Evolutionary conservation across 495 filamentous ascomycete species (phyloP).

Genomic region (Gamarada debralockiae): DNA sequence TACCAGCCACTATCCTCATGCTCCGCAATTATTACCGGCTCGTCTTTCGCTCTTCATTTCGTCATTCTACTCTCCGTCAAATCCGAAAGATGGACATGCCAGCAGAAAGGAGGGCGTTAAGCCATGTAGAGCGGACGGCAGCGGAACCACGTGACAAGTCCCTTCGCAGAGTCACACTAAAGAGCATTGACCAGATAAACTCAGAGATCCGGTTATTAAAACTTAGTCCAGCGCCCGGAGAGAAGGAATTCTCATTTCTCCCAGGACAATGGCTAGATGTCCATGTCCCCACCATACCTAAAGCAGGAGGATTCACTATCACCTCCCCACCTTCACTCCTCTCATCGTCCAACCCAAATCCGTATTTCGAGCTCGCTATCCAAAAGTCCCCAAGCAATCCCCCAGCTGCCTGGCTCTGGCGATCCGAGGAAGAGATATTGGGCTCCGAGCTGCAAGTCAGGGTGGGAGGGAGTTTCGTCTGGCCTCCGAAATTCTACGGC

Average conservation of each 20-base stretch:
- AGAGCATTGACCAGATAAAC: constrained; percentile 44
- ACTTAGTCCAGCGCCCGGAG: constrained; percentile 29
- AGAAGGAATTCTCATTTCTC: constrained; percentile 49
- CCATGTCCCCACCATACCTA: constrained; percentile 58
- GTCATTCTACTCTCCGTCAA: too few relatives aligned
- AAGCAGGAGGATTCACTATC: constrained; percentile 83
- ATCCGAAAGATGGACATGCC: too few relatives aligned
- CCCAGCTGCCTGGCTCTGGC: constrained; percentile 75
- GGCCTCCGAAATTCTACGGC: constrained; percentile 49
- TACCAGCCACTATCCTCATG: too few relatives aligned
- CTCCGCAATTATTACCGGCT: too few relatives aligned
- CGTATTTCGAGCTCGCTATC: constrained; percentile 70
- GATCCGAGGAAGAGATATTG: constrained; percentile 46
- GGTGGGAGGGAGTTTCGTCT: constrained; percentile 78
- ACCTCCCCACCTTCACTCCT: constrained; percentile 62
- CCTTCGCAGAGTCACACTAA: constrained; percentile 46
- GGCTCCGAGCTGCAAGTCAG: constrained; percentile 57
- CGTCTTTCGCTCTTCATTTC: too few relatives aligned
- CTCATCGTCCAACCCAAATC: constrained; percentile 24
- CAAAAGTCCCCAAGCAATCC: constrained; percentile 62
- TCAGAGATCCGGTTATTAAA: constrained; percentile 45
- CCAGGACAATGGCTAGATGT: constrained; percentile 94
- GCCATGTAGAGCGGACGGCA: constrained; percentile 63
- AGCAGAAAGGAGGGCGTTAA: constrained; percentile 6
- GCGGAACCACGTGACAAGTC: constrained; percentile 61